Conservation (phyloP, 129 eudicot species). For the Centaurea solstitialis region DNA sequence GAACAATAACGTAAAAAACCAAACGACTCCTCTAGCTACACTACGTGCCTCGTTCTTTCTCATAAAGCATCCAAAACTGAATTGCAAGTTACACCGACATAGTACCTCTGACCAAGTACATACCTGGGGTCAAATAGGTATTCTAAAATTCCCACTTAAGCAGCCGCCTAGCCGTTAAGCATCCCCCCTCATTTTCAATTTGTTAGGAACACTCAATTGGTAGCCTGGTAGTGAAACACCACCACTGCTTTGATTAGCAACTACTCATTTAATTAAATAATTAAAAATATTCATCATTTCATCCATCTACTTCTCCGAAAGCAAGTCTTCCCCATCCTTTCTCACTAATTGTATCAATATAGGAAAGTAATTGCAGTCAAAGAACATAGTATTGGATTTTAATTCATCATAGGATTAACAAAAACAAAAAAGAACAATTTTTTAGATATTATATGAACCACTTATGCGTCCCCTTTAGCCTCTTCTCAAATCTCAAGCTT, state of each 20-base stretch:
- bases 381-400: background rate
- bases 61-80: background rate
- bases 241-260: background rate
- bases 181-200: background rate
- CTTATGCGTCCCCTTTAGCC: background rate
- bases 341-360: background rate
- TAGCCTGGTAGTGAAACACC: background rate
- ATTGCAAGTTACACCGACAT: background rate
- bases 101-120: background rate
- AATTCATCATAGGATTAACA: background rate
- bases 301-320: background rate
- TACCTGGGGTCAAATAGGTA: background rate
- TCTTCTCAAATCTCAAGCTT: too few relatives aligned
- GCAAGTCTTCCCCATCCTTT: background rate
- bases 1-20: background rate
- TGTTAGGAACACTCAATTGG: background rate
- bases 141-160: background rate
- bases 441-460: background rate
- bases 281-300: background rate
- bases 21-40: background rate
- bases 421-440: background rate
- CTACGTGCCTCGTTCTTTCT: background rate
- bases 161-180: background rate
- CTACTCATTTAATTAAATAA: background rate
- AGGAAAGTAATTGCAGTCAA: background rate